Base-by-base conservation (phyloP, 1,139 yeast species). In the Taphrina wiesneri region DNA sequence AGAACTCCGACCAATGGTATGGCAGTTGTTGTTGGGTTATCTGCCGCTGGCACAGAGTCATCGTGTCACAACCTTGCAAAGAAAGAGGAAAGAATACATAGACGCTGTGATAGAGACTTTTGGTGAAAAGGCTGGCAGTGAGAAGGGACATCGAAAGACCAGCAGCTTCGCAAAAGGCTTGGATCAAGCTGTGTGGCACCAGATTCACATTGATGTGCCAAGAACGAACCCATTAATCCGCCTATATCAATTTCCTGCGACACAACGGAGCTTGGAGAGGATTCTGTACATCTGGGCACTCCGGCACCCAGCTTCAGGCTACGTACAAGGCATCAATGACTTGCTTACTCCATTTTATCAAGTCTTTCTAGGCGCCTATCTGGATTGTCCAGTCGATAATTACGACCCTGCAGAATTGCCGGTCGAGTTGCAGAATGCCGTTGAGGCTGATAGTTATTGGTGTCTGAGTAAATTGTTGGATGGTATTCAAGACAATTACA, bases 291-390 rank as follows among this genome's bases (percentile, higher is more conserved):
- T 93, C 39, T 93, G 99, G 99, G 96, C 99, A 0, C 86, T 93
- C 23, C 83, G 99, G 69, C 99, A 95, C 74, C 99, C 99, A 0
- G 97, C 98, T 2, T 86, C 95, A 74, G 99, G 99, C 2, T 93
- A 93, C 76, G 99, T 93, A n/a, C 99, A 93, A 77, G 99, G 99
- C 30, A 95, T 93, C 67, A 93, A 93, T 75, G 99, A 93, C 76
- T 81, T 93, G 66, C 91, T 87, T 19, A 93, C 98, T 0, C 99
- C 99, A 0, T 91, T 95, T 75, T 92, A 83, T 76, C 97, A 93
- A 75, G 87, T 93, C 0, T 93, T 93, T 74, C 76, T 95, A 63
- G 81, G 86, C 2, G 86, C 87, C 69, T 92, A 92, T 74, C 75
- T 80, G 11, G 77, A 83, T 53, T 82, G 82, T 15, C 82, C 80